Evolutionary conservation across 164 flowering plant genomes (phyloP).

Genomic region (Warburgia ugandensis): DNA sequence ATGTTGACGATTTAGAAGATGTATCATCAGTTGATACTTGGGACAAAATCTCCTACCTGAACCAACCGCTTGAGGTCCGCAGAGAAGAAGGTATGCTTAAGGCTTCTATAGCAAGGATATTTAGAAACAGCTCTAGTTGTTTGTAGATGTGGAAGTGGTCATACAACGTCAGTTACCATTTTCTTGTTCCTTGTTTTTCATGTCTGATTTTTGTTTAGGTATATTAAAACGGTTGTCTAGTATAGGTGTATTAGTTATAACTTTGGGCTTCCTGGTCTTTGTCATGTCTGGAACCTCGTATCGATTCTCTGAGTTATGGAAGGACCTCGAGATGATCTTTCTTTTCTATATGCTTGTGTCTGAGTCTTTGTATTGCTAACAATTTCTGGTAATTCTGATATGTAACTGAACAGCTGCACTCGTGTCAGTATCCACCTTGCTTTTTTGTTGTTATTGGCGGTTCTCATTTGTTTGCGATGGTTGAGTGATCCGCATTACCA

Average conservation of each 20-base stretch:
- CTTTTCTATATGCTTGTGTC: background rate
- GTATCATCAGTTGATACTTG: constrained; percentile 57
- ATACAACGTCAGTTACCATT: background rate
- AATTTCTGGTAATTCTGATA: no score
- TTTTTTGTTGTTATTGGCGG: background rate
- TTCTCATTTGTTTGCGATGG: no score
- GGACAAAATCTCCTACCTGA: constrained; percentile 77
- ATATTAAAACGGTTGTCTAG: background rate
- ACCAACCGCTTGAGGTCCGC: constrained; percentile 68
- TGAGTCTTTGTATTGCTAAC: background rate
- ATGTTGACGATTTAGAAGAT: constrained; percentile 63
- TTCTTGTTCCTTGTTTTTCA: background rate
- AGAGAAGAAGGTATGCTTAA: constrained; percentile 44
- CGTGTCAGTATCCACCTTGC: background rate
- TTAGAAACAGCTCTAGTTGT: background rate
- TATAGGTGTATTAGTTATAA: background rate
- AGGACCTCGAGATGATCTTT: background rate
- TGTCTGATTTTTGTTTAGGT: no score
- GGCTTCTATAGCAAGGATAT: background rate
- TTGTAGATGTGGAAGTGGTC: background rate
- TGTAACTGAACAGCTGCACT: no score
- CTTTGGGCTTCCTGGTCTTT: background rate
- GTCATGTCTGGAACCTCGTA: background rate
- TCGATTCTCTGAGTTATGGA: background rate
- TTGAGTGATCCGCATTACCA: no score